A percentile compares a stretch with the other conserved stretches of the same genome.
These are phyloP conservation scores for Phytophthora uliginosa DNA, from an alignment of 352 stramenopile species.

Conservation along the genomic window DNA sequence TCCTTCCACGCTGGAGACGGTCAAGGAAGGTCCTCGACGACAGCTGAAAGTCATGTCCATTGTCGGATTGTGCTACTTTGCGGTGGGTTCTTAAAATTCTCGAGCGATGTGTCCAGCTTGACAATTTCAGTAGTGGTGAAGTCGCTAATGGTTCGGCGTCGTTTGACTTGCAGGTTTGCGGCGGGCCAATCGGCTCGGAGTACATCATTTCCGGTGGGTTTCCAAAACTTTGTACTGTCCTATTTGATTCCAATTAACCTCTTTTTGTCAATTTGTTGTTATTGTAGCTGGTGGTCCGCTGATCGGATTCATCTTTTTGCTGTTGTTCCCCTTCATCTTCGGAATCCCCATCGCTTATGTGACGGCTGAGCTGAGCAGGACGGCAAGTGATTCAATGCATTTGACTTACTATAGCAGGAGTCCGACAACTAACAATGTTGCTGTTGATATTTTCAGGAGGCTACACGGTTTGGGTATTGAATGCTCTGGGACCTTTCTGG, in stretches of 20 bases:
- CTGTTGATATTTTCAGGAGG: conserved; percentile 44
- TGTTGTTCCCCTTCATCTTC: conserved; percentile 93
- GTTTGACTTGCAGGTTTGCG: conserved; percentile 30
- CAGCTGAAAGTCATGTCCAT: conserved; percentile 70
- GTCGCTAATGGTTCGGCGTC: neutral
- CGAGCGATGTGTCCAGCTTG: neutral
- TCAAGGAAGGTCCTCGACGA: conserved; percentile 55
- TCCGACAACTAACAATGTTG: conserved; percentile 1
- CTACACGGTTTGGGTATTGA: conserved; percentile 93
- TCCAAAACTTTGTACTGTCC: neutral
- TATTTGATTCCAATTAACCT: neutral
- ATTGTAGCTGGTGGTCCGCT: conserved; percentile 58
- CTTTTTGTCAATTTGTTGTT: neutral
- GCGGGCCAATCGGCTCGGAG: conserved; percentile 52
- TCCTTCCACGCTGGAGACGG: conserved; percentile 35
- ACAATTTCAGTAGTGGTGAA: neutral
- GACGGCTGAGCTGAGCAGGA: conserved; percentile 94
- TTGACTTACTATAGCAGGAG: neutral
- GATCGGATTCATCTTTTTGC: conserved; percentile 86
- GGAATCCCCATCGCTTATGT: conserved; percentile 93
- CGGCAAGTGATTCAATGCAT: conserved; percentile 24
- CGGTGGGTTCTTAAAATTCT: conserved; percentile 24
- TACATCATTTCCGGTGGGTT: conserved; percentile 51
- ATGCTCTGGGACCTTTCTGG: conserved; percentile 92
- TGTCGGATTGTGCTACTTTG: conserved; percentile 69